Evolutionary conservation across 495 filamentous ascomycete genomes (phyloP), one percentile per base, ranked within the genome.

Genomic region (Polyplosphaeria fusca): DNA sequence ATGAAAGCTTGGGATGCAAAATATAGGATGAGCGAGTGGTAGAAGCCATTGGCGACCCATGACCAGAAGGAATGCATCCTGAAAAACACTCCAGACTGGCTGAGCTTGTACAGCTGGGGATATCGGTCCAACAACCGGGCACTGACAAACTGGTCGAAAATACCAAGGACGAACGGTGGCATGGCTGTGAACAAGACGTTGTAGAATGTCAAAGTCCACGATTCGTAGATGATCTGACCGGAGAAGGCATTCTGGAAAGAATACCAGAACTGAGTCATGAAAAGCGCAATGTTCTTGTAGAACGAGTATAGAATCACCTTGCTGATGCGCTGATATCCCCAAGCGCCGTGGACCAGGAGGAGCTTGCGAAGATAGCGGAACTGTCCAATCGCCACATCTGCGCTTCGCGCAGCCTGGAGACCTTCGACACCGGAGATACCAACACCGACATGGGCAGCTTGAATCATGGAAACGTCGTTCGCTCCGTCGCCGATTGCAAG

Each of bases 261-360:
- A 70, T 94, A 98, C 87, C 94, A 99, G 71, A 99, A 99, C 70
- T 99, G 94, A 64, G 94, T 99, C 85, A 97, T 93, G 73, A 96
- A 97, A 39, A 99, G 76, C 2, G 91, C 86, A 61, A 97, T 96
- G 73, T 99, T 99, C 77, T 99, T 99, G 77, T 99, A 99, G 69
- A 95, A 99, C 1, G 93, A 97, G 72, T 96, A 99, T 39, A 99
- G 72, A 61, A 99, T 97, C 27, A 93, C 87, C 69, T 92, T 95
- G 78, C 86, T 89, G 66, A 99, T 88, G 35, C 94, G 88, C 63
- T 96, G 91, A 66, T 99, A 99, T 66, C 86, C 92, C 94, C 94
- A 99, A 9, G 92, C 84, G 42, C 94, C 94, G 66, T 99, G 94
- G 9, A 99, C 94, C 32, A 99, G 81, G 11, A 96, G 82, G 37